Evolutionary conservation across 306 rosid species (phyloP).

Genomic region (Phaseolus lunatus): DNA sequence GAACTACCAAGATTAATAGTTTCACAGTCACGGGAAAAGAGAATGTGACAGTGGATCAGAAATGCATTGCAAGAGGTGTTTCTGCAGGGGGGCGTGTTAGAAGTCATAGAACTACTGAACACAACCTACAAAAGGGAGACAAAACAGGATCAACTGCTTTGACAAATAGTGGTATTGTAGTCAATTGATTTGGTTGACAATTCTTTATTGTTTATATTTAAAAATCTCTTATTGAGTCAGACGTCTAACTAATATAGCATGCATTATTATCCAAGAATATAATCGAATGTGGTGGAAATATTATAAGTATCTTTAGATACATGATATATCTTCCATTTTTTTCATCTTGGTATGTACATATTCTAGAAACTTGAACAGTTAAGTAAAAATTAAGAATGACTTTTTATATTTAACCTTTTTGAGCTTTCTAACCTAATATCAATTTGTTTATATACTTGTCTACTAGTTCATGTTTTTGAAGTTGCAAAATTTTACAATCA

Average conservation of each 20-base stretch:
- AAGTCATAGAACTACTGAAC: conserved; percentile 46
- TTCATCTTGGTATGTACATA: not conserved
- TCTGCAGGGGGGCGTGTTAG: conserved; percentile 37
- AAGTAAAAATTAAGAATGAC: not conserved
- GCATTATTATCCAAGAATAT: not conserved
- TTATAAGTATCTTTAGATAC: not conserved
- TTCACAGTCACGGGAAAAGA: conserved; percentile 58
- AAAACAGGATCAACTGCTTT: conserved; percentile 40
- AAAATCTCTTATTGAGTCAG: too few relatives aligned
- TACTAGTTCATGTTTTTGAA: not conserved
- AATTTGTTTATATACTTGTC: not conserved
- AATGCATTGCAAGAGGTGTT: conserved; percentile 54
- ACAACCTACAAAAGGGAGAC: conserved; percentile 42
- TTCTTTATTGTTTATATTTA: not conserved
- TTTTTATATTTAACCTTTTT: conserved; percentile 16
- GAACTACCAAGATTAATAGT: conserved; percentile 35
- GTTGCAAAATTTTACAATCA: not conserved
- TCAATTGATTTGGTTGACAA: conserved; percentile 13
- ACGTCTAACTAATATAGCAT: not conserved
- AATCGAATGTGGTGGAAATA: not conserved
- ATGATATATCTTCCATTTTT: not conserved
- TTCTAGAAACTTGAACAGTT: not conserved
- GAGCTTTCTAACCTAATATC: not conserved
- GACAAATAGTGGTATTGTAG: conserved; percentile 44
- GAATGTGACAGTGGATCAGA: conserved; percentile 47